Evolutionary conservation across 1,139 yeast genomes (phyloP).

Genomic region (Saccharomyces uvarum): DNA sequence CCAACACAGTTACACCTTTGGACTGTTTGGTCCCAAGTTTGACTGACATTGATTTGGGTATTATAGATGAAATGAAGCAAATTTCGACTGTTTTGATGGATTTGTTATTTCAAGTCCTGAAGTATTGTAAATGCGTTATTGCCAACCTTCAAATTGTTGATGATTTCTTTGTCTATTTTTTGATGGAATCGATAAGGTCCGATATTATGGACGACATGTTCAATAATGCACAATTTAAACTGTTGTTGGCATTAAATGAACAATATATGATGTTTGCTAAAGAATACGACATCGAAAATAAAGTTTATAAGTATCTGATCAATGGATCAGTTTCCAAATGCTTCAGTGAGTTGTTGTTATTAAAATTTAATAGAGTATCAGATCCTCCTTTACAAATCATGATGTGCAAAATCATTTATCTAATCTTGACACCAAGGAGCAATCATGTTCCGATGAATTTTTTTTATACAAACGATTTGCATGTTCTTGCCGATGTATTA

Average conservation of each 20-base stretch:
- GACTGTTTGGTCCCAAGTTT: not conserved
- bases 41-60: constrained; percentile 27
- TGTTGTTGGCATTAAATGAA: constrained; percentile 71
- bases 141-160: constrained; percentile 44
- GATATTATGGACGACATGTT: constrained; percentile 53
- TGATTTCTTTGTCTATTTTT: constrained; percentile 43
- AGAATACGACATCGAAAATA: constrained; percentile 36
- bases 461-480: constrained; percentile 75
- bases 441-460: constrained; percentile 49
- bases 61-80: constrained; percentile 32
- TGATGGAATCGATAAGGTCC: constrained; percentile 36
- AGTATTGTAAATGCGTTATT: constrained; percentile 39
- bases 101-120: constrained; percentile 46
- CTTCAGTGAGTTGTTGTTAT: constrained; percentile 48
- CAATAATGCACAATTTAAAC: constrained; percentile 64
- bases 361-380: constrained; percentile 65
- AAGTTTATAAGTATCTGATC: constrained; percentile 43
- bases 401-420: constrained; percentile 68
- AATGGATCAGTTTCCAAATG: constrained; percentile 36
- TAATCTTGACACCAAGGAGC: constrained; percentile 63
- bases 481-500: constrained; percentile 78
- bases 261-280: constrained; percentile 67
- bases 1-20: not conserved
- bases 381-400: constrained; percentile 68
- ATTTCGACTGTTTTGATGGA: constrained; percentile 43